A percentile compares a stretch with the other conserved stretches of the same genome.
These are phyloP conservation scores for Aspergillus bombycis DNA, from an alignment of 2,329 filamentous ascomycete species.

Conservation along the genomic window DNA sequence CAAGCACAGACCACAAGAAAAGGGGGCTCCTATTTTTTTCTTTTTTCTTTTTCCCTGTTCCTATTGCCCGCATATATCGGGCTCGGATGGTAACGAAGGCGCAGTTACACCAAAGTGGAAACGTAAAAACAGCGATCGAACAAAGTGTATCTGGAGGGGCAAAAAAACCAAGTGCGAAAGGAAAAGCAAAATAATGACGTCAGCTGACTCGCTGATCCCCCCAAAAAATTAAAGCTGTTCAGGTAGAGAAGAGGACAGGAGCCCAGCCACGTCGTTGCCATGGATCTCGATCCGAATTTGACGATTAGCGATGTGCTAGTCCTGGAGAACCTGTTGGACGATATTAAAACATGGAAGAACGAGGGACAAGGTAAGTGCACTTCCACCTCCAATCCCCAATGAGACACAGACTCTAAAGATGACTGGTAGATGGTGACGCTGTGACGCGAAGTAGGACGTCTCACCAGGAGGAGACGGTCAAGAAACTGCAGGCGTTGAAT, in stretches of 20 bases:
- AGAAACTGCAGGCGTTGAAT: constrained; percentile 54
- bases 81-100: not conserved
- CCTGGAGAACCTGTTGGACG: not conserved
- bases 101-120: not conserved
- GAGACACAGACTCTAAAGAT: not conserved
- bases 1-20: not conserved
- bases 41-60: not conserved
- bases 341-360: not conserved
- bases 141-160: not conserved
- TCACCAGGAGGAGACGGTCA: constrained; percentile 33
- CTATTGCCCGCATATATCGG: not conserved
- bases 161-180: not conserved
- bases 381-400: not conserved
- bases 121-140: not conserved
- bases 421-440: not conserved
- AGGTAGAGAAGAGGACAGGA: not conserved
- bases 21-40: not conserved
- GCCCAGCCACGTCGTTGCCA: not conserved
- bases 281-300: constrained; percentile 4
- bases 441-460: not conserved
- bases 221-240: not conserved
- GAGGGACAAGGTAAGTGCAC: not conserved
- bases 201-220: not conserved
- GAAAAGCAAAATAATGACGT: not conserved
- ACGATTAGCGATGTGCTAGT: not conserved